Conservation (phyloP, 176 grass and related monocot species). For the Pontederia crassipes region DNA sequence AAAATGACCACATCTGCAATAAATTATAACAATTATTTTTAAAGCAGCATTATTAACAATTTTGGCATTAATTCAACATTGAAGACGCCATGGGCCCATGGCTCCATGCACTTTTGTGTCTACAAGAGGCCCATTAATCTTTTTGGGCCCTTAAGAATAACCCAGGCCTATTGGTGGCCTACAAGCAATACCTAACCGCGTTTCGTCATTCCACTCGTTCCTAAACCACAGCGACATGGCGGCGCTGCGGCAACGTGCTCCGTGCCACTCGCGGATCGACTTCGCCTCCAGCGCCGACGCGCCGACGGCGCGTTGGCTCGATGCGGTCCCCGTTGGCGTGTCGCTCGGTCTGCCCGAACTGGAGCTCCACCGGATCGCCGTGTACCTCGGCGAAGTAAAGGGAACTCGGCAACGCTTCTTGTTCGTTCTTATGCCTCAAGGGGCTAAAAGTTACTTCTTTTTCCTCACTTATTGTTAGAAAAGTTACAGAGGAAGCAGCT, state of each 20-base stretch:
- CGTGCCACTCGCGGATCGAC: constrained; percentile 27
- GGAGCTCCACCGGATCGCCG: constrained; percentile 64
- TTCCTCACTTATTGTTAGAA: constrained; percentile 18
- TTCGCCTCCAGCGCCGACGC: constrained; percentile 15
- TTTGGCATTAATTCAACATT: too few relatives aligned
- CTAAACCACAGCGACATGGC: constrained; percentile 32
- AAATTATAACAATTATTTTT: too few relatives aligned
- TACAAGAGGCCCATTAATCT: too few relatives aligned
- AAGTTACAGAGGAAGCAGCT: constrained; percentile 94
- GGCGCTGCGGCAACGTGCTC: constrained; percentile 46
- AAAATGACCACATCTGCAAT: too few relatives aligned
- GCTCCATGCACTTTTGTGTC: too few relatives aligned
- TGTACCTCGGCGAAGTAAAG: constrained; percentile 61
- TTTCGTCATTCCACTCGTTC: not conserved
- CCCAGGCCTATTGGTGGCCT: too few relatives aligned
- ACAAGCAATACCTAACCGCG: too few relatives aligned
- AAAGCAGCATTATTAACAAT: too few relatives aligned
- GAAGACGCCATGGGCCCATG: too few relatives aligned
- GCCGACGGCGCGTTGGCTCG: constrained; percentile 5
- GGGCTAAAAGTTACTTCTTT: not conserved
- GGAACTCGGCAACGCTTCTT: not conserved
- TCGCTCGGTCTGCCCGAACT: constrained; percentile 71
- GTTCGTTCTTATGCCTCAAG: constrained; percentile 1
- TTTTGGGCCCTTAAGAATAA: too few relatives aligned
- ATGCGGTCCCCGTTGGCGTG: constrained; percentile 29